A percentile compares a stretch with the other conserved stretches of the same genome.
These are phyloP conservation scores for Cryptococcus depauperatus DNA, from an alignment of 1,284 basidiomycete genomes.

Conservation along the genomic window DNA sequence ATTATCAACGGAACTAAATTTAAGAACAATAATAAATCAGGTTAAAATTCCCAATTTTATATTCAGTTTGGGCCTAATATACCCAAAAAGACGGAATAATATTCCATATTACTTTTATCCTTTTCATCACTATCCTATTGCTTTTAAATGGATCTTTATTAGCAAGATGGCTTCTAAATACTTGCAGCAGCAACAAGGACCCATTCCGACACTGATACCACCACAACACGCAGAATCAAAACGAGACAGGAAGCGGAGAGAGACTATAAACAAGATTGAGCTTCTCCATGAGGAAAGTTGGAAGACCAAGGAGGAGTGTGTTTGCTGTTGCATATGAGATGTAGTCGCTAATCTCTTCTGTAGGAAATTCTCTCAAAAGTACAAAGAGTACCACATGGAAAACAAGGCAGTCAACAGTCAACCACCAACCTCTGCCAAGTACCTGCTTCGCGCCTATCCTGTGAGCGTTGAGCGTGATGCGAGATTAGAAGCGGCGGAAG, in stretches of 20 bases:
- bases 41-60: no score
- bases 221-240: conserved; percentile 43
- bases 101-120: not conserved
- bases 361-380: conserved; percentile 43
- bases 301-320: conserved; percentile 47
- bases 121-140: not conserved
- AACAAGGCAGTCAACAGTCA: conserved; percentile 41
- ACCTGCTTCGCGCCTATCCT: conserved; percentile 47
- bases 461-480: conserved; percentile 48
- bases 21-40: no score
- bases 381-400: conserved; percentile 42
- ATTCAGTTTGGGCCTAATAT: no score
- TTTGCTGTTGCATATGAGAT: conserved; percentile 8
- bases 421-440: conserved; percentile 46
- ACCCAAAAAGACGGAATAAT: not conserved
- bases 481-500: conserved; percentile 43
- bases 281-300: conserved; percentile 47
- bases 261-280: conserved; percentile 49
- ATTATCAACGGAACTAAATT: no score
- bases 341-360: not conserved
- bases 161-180: no score
- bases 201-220: conserved; percentile 30
- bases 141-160: not conserved
- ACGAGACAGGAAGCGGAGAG: conserved; percentile 48
- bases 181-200: conserved; percentile 4